A percentile compares a stretch with the other conserved stretches of the same genome.
phyloP scores from a whole-genome alignment of 768 basidiomycete genomes.

The Hygrocybe coccinea region DNA sequence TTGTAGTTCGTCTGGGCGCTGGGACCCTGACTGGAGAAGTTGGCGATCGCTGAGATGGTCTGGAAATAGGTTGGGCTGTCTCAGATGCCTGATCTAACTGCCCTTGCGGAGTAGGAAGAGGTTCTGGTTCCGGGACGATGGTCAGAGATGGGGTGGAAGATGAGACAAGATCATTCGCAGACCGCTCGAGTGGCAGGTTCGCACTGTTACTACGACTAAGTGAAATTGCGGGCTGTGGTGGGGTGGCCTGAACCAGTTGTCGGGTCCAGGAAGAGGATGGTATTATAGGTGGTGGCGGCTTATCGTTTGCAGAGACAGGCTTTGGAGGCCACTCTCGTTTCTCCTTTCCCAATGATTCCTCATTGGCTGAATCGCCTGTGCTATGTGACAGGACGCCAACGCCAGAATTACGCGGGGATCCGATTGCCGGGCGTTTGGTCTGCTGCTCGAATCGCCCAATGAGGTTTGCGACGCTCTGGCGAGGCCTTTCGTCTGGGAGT shows the following conservation, averaged over 20 bases:
- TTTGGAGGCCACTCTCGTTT: conserved; percentile 76
- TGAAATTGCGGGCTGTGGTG: conserved; percentile 6
- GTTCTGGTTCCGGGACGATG: not conserved
- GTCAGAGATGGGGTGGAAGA: not conserved
- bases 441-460: conserved; percentile 86
- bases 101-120: not conserved
- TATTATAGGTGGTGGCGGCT: conserved; percentile 30
- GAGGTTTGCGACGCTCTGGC: conserved; percentile 83
- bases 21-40: not conserved
- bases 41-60: not conserved
- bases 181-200: not conserved
- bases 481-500: conserved; percentile 82
- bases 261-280: conserved; percentile 33
- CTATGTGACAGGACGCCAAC: conserved; percentile 63
- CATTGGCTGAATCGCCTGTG: conserved; percentile 59
- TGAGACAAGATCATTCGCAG: not conserved
- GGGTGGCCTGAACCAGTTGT: conserved; percentile 17
- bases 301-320: conserved; percentile 30
- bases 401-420: conserved; percentile 47
- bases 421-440: conserved; percentile 56
- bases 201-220: not conserved
- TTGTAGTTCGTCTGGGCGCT: not conserved
- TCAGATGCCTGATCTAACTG: not conserved
- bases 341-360: conserved; percentile 54
- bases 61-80: not conserved